These are phyloP conservation scores for Geotrichum australiense DNA, from an alignment of 1,139 yeast genomes.

Conservation along the genomic window DNA sequence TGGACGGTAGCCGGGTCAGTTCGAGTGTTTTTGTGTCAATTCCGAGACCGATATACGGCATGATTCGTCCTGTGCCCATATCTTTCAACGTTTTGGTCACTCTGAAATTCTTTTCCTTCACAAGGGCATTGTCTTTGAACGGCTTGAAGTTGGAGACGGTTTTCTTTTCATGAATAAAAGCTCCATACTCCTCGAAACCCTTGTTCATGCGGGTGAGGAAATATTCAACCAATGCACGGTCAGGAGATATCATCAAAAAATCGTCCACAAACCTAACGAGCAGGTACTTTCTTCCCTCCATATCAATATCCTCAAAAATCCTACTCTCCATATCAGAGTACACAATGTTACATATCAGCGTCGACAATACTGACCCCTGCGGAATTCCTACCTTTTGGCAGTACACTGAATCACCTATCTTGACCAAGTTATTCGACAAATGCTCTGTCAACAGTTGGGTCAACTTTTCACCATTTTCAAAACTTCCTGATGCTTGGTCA, in stretches of 20 bases:
- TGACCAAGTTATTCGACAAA: constrained; percentile 37
- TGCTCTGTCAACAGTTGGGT: constrained; percentile 34
- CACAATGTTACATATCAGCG: constrained; percentile 66
- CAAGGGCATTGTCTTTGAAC: not conserved
- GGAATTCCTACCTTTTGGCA: constrained; percentile 63
- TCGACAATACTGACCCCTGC: constrained; percentile 80
- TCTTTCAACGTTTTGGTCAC: not conserved
- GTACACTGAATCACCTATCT: constrained; percentile 34
- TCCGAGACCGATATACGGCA: constrained; percentile 18
- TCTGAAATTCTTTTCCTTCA: not conserved
- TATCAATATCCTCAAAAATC: constrained; percentile 29
- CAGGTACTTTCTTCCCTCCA: constrained; percentile 32
- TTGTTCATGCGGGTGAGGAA: constrained; percentile 30
- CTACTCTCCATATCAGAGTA: constrained; percentile 57
- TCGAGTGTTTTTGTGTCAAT: constrained; percentile 16
- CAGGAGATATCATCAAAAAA: constrained; percentile 59
- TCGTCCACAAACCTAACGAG: constrained; percentile 78
- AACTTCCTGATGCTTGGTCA: constrained; percentile 12
- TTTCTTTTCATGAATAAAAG: constrained; percentile 51
- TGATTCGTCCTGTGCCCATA: not conserved
- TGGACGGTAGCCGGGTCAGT: constrained; percentile 2
- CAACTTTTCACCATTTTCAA: constrained; percentile 17
- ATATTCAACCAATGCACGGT: constrained; percentile 25
- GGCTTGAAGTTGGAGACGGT: constrained; percentile 36
- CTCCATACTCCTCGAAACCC: constrained; percentile 52